Percentiles rank a stretch among this genome's conserved stretches.
These are phyloP conservation scores for Trichoderma lentiforme DNA, from an alignment of 2,329 filamentous ascomycete genomes.

Conservation along the genomic window DNA sequence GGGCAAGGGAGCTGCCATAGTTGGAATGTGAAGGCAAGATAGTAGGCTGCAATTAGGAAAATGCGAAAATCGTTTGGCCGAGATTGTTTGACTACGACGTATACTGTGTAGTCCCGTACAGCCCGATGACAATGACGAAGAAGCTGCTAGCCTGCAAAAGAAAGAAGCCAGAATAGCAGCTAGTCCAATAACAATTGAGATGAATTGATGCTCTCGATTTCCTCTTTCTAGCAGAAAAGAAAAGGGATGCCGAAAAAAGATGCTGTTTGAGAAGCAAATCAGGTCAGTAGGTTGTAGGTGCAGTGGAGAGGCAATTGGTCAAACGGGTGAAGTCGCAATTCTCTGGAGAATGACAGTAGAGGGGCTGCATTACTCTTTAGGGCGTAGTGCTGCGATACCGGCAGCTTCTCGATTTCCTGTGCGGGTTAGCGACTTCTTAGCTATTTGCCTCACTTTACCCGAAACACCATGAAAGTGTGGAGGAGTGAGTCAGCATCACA, in stretches of 20 bases:
- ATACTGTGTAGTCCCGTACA: slow-evolving; percentile 3
- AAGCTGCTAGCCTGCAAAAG: not conserved
- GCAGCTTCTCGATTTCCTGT: not conserved
- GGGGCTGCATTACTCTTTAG: not conserved
- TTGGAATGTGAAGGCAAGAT: not conserved
- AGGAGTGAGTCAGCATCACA: not conserved
- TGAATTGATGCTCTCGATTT: not conserved
- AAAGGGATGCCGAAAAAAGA: not conserved
- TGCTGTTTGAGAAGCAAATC: not conserved
- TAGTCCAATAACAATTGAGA: not conserved
- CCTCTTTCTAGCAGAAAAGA: not conserved
- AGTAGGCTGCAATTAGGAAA: not conserved
- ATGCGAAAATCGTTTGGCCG: not conserved
- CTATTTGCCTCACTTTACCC: not conserved
- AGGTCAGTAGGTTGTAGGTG: not conserved
- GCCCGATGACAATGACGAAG: not conserved
- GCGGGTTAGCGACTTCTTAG: not conserved
- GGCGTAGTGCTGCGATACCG: slow-evolving; percentile 11
- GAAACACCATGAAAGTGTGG: not conserved
- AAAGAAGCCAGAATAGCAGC: not conserved
- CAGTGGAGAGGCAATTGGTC: not conserved
- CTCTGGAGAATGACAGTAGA: slow-evolving; percentile 12
- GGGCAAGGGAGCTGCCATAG: slow-evolving; percentile 30
- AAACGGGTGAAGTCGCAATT: slow-evolving; percentile 4
- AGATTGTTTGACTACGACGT: not conserved